Percentiles rank a stretch among this genome's conserved stretches.
These are phyloP conservation scores for Poa annua DNA, from an alignment of 176 grass and related monocot species.

Conservation along the genomic window DNA sequence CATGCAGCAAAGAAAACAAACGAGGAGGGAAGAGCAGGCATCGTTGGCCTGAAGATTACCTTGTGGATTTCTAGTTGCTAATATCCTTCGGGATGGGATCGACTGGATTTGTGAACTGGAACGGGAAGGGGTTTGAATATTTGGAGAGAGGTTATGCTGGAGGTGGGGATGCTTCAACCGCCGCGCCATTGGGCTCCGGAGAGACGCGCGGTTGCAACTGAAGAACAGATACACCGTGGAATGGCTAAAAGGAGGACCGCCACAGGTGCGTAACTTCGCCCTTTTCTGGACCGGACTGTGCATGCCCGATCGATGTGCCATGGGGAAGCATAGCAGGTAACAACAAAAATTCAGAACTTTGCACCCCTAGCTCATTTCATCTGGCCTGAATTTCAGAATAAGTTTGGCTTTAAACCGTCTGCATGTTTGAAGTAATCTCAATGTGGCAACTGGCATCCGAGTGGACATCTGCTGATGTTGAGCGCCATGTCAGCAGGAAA, in stretches of 20 bases:
- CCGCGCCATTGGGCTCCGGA: conserved; percentile 17
- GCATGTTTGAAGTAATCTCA: too few species aligned
- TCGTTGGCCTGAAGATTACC: neutral
- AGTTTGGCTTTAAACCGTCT: too few species aligned
- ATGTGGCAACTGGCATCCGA: too few species aligned
- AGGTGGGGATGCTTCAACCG: neutral
- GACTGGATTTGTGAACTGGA: neutral
- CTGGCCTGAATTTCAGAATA: too few species aligned
- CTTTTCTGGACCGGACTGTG: too few species aligned
- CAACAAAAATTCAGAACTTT: too few species aligned
- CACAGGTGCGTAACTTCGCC: neutral
- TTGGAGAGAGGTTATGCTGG: neutral
- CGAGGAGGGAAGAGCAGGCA: too few species aligned
- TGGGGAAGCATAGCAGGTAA: too few species aligned
- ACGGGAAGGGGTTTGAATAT: conserved; percentile 24
- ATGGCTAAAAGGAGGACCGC: neutral
- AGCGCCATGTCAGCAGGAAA: too few species aligned
- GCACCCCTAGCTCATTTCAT: too few species aligned
- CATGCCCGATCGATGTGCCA: too few species aligned
- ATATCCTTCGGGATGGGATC: neutral
- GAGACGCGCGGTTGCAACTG: neutral
- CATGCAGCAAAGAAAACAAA: neutral
- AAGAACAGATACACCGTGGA: neutral
- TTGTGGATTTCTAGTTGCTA: neutral
- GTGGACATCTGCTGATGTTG: too few species aligned